Conservation (phyloP, 1,284 basidiomycete genomes). For the Agroathelia rolfsii region DNA sequence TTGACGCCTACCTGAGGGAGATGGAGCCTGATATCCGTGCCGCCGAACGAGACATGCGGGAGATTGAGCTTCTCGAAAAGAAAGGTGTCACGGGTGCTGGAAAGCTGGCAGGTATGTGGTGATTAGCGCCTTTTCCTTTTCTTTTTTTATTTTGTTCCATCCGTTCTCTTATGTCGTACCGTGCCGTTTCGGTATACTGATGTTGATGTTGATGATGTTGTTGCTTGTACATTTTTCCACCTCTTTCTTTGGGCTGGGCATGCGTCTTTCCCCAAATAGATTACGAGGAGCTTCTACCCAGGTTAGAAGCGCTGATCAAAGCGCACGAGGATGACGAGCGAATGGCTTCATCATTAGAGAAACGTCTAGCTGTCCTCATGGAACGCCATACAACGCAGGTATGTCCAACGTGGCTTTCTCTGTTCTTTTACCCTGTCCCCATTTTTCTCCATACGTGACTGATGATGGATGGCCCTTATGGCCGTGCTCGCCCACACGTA, state of each 20-base stretch:
- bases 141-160: not conserved
- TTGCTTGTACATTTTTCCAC: too few relatives aligned
- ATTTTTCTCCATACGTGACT: too few relatives aligned
- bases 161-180: not conserved
- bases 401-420: conserved; percentile 4
- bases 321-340: conserved; percentile 49
- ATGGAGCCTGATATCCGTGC: conserved; percentile 74
- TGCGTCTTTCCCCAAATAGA: too few relatives aligned
- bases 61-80: conserved; percentile 58
- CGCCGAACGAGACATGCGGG: conserved; percentile 69
- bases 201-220: conserved; percentile 1
- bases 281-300: conserved; percentile 50
- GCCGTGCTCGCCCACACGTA: too few relatives aligned
- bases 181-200: not conserved
- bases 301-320: conserved; percentile 45
- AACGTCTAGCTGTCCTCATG: conserved; percentile 51
- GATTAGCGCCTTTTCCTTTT: conserved; percentile 1
- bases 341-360: conserved; percentile 48
- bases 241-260: too few relatives aligned
- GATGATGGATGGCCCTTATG: too few relatives aligned
- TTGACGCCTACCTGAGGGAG: conserved; percentile 60
- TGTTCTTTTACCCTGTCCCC: conserved; percentile 1
- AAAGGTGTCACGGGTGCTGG: conserved; percentile 64
- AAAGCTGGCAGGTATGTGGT: conserved; percentile 44
- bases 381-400: conserved; percentile 63